Evolutionary conservation across 2,329 filamentous ascomycete genomes (phyloP).

Genomic region (Teratosphaeria epicoccoides): DNA sequence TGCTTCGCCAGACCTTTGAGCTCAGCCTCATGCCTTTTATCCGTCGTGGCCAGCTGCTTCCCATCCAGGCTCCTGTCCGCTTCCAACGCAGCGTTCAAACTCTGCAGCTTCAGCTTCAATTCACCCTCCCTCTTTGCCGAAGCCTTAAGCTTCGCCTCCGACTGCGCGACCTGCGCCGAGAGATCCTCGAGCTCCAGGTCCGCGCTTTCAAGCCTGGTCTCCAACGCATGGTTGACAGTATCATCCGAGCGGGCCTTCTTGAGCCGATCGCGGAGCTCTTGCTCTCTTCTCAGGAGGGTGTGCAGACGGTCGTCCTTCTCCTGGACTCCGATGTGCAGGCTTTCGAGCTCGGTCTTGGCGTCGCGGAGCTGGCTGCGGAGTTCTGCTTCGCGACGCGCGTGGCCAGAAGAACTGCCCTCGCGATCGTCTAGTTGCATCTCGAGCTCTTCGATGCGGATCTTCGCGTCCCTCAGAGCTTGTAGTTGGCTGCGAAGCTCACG

Average conservation of each 20-base stretch:
- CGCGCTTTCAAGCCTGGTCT: slow-evolving; percentile 28
- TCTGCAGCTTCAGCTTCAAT: slow-evolving; percentile 24
- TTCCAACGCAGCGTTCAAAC: slow-evolving; percentile 10
- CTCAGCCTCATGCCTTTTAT: slow-evolving; percentile 62
- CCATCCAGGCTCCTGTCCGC: slow-evolving; percentile 13
- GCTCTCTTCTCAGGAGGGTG: slow-evolving; percentile 30
- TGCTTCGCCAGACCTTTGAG: slow-evolving; percentile 76
- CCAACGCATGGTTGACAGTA: slow-evolving; percentile 27
- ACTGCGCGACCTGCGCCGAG: slow-evolving; percentile 25
- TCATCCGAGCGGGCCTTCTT: slow-evolving; percentile 18
- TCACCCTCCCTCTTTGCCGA: slow-evolving; percentile 25
- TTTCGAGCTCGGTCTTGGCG: slow-evolving; percentile 24
- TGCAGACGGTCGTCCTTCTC: slow-evolving; percentile 34
- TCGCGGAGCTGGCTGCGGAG: slow-evolving; percentile 28
- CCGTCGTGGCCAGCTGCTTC: slow-evolving; percentile 49
- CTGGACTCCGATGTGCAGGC: slow-evolving; percentile 27
- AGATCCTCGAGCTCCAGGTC: slow-evolving; percentile 31
- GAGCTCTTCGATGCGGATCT: slow-evolving; percentile 24
- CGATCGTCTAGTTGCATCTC: slow-evolving; percentile 39
- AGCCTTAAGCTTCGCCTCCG: slow-evolving; percentile 21
- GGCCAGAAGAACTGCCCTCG: slow-evolving; percentile 25
- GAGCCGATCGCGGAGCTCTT: slow-evolving; percentile 27
- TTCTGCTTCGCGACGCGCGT: slow-evolving; percentile 29
- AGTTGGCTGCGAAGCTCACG: slow-evolving; percentile 28
- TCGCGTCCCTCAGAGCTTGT: slow-evolving; percentile 22